Percentiles rank a stretch among this genome's conserved stretches.
Evolutionary conservation across 805 yeast genomes (phyloP).

Genomic region (Candida khao-thaluensis): DNA sequence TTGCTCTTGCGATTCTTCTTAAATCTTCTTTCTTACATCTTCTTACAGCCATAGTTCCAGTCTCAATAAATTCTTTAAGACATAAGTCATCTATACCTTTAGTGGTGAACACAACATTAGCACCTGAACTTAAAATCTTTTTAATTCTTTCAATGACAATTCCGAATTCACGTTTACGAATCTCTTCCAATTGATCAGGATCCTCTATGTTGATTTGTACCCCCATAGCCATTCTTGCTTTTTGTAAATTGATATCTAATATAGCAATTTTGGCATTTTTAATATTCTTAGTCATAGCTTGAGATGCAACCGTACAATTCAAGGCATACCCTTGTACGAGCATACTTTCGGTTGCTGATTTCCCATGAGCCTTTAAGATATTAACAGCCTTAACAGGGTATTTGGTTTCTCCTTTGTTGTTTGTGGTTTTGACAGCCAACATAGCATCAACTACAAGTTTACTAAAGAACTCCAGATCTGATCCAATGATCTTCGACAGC

Average conservation of each 20-base stretch:
- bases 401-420: conserved; percentile 80
- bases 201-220: conserved; percentile 95
- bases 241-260: conserved; percentile 89
- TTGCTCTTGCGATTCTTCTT: conserved; percentile 94
- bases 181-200: conserved; percentile 94
- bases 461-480: conserved; percentile 88
- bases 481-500: conserved; percentile 94
- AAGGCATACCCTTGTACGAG: conserved; percentile 92
- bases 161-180: conserved; percentile 84
- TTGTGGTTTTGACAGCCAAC: conserved; percentile 89
- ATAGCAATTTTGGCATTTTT: conserved; percentile 79
- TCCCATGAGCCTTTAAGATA: conserved; percentile 94
- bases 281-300: conserved; percentile 84
- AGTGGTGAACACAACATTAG: conserved; percentile 88
- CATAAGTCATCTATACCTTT: conserved; percentile 95
- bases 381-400: conserved; percentile 98
- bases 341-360: conserved; percentile 81
- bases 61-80: conserved; percentile 86
- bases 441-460: conserved; percentile 92
- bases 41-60: conserved; percentile 92
- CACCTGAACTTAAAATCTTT: conserved; percentile 83
- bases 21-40: conserved; percentile 96
- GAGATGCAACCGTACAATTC: conserved; percentile 95
- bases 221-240: conserved; percentile 97
- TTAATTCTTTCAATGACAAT: conserved; percentile 79